A percentile compares a stretch with the other conserved stretches of the same genome.
Evolutionary conservation across 2,329 filamentous ascomycete genomes (phyloP).

Genomic region (Pseudocercospora fuligena): DNA sequence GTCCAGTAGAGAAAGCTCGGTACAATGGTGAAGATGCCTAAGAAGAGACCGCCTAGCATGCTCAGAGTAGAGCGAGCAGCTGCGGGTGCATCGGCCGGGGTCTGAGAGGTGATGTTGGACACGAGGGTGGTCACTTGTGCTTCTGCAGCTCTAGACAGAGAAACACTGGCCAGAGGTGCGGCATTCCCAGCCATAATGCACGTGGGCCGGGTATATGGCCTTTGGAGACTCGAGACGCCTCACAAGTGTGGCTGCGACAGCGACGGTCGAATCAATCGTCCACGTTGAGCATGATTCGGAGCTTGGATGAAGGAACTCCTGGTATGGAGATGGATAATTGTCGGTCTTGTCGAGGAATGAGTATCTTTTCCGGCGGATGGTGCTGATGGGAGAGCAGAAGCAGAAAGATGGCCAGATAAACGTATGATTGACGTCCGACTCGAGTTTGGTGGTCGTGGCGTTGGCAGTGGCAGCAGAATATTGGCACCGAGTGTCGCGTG

Average conservation of each 20-base stretch:
- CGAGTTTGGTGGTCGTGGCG: not conserved
- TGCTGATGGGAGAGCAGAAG: not conserved
- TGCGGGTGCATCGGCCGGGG: constrained; percentile 25
- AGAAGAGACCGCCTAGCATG: constrained; percentile 41
- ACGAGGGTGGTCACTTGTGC: not conserved
- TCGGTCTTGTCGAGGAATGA: not conserved
- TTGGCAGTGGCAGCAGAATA: not conserved
- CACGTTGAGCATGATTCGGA: constrained; percentile 5
- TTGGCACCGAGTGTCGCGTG: not conserved
- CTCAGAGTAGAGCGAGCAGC: constrained; percentile 31
- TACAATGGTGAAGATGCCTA: constrained; percentile 50
- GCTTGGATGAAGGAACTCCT: constrained; percentile 4
- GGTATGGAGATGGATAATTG: not conserved
- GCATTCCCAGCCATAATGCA: constrained; percentile 19
- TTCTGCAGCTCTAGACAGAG: constrained; percentile 6
- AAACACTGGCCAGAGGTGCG: constrained; percentile 1
- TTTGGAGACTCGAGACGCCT: not conserved
- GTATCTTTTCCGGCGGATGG: not conserved
- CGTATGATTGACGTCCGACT: not conserved
- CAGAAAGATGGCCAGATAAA: not conserved
- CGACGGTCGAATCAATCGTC: constrained; percentile 5
- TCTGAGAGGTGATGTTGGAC: constrained; percentile 20
- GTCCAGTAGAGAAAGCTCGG: constrained; percentile 73
- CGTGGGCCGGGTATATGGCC: constrained; percentile 12
- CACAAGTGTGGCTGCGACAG: not conserved